Percentiles rank a stretch among this genome's conserved stretches.
These are phyloP conservation scores for Martensiomyces pterosporus DNA, from an alignment of 192 early-diverging fungal species.

Conservation along the genomic window DNA sequence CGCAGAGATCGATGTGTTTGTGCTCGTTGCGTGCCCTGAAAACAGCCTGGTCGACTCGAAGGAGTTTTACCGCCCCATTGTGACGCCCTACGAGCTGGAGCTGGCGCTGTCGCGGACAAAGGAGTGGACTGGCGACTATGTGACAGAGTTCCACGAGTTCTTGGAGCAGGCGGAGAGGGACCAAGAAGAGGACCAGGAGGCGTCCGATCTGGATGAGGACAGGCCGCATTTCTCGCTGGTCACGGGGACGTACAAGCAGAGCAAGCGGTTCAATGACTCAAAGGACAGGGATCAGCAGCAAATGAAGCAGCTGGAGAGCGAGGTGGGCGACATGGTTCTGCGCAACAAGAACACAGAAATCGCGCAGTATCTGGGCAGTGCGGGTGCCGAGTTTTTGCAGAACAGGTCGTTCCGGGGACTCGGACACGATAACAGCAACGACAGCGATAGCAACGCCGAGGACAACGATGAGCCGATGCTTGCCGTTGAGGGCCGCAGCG, in stretches of 20 bases:
- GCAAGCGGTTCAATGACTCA: slow-evolving; percentile 44
- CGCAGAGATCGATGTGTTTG: slow-evolving; percentile 89
- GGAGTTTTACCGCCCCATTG: slow-evolving; percentile 88
- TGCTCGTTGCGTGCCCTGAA: slow-evolving; percentile 91
- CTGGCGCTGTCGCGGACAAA: slow-evolving; percentile 58
- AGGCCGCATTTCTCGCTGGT: slow-evolving; percentile 86
- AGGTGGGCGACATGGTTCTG: slow-evolving; percentile 50
- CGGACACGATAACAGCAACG: slow-evolving; percentile 65
- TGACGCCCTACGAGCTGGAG: slow-evolving; percentile 90
- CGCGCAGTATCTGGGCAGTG: slow-evolving; percentile 43
- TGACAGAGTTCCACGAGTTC: slow-evolving; percentile 63
- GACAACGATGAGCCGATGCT: slow-evolving; percentile 17
- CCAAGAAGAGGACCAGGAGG: slow-evolving; percentile 30
- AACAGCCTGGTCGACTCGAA: slow-evolving; percentile 87
- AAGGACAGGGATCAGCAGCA: too few relatives aligned
- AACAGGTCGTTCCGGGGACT: slow-evolving; percentile 78
- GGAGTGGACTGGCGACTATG: slow-evolving; percentile 70
- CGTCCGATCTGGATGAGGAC: slow-evolving; percentile 57
- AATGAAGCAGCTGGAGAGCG: slow-evolving; percentile 6
- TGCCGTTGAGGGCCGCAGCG: slow-evolving; percentile 71
- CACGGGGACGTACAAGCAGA: slow-evolving; percentile 72
- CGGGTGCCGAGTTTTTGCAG: slow-evolving; percentile 63
- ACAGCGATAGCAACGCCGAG: slow-evolving; percentile 1
- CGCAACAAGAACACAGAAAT: slow-evolving; percentile 52
- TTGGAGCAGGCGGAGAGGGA: slow-evolving; percentile 44